These are phyloP conservation scores for Iris macrosiphon DNA, from an alignment of 106 monocot species.

Conservation along the genomic window DNA sequence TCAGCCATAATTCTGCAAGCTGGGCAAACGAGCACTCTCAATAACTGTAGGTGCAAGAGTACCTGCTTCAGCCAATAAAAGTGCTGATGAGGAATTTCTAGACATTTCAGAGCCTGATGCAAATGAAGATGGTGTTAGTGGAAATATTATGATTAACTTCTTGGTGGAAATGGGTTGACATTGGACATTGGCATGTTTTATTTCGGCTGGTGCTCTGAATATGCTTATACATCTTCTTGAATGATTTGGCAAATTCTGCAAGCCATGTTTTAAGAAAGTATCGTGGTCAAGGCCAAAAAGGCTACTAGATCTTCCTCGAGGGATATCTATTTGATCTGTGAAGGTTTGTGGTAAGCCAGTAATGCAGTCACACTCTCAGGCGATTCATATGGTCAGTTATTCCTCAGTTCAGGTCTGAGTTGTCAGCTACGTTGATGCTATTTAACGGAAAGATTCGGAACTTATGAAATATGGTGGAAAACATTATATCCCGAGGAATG, in stretches of 20 bases:
- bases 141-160: slow-evolving; percentile 83
- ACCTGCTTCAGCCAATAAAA: slow-evolving; percentile 7
- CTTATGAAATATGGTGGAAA: too few species aligned
- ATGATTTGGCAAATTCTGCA: slow-evolving; percentile 74
- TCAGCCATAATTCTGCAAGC: slow-evolving; percentile 70
- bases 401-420: too few species aligned
- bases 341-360: too few species aligned
- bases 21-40: slow-evolving; percentile 67
- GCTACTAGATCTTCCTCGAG: slow-evolving; percentile 87
- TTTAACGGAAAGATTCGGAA: too few species aligned
- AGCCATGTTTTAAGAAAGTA: slow-evolving; percentile 58
- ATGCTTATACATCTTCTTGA: not conserved
- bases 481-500: too few species aligned
- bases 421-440: too few species aligned
- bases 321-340: slow-evolving; percentile 91
- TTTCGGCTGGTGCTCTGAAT: not conserved
- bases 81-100: slow-evolving; percentile 7
- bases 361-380: too few species aligned
- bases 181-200: not conserved
- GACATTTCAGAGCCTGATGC: slow-evolving; percentile 22
- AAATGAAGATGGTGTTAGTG: slow-evolving; percentile 59
- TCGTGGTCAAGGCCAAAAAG: slow-evolving; percentile 89
- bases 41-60: slow-evolving; percentile 46
- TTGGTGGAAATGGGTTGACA: slow-evolving; percentile 72
- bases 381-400: too few species aligned